Evolutionary conservation across 805 yeast species (phyloP), one percentile per base, ranked within the genome.

Genomic region (Komagataella populi): DNA sequence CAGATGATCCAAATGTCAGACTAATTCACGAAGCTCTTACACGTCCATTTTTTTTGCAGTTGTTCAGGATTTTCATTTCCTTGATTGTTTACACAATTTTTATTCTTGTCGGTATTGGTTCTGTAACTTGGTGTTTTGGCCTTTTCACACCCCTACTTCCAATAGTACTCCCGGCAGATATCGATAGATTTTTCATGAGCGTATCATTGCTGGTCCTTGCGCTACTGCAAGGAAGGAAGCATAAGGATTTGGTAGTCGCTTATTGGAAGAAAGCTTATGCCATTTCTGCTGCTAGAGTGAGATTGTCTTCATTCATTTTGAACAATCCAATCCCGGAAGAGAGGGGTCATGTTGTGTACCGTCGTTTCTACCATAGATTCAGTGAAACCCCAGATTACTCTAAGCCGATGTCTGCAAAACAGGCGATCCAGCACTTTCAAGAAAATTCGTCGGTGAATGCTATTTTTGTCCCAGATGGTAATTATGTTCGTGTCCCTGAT

Each of bases 1-100:
- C 96, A 4, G 96, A 89, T 58, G 97, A 93, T 62, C 96, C 96
- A 45, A 84, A 87, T 58, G 82, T 88, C 48, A 80, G 91, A 56
- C 77, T 93, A 10, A 75, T 91, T 46, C 91, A 88, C 56, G 96
- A 90, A 62, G 93, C 96, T 1, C 66, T 93, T 50, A 83, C 85
- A 53, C 80, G 85, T 56, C 86, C 96, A 0, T 75, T 91, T 59
- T 55, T 66, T 6, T 69, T 83, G 48, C 97, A 93, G 62, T 55
- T 90, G 20, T 79, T 84, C 24, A 73, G 96, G 55, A 81, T 90
- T 30, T 72, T 73, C 2, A 65, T 87, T 23, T 84, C 95, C 24
- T 91, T 82, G 17, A 70, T 78, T 47, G 86, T 87, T 17, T 90
- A 90, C 61, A 77, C 85, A 1, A 70, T 77, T 0, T 81, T 90